phyloP scores from a whole-genome alignment of 805 yeast species.

The Candida nonsorbophila region DNA sequence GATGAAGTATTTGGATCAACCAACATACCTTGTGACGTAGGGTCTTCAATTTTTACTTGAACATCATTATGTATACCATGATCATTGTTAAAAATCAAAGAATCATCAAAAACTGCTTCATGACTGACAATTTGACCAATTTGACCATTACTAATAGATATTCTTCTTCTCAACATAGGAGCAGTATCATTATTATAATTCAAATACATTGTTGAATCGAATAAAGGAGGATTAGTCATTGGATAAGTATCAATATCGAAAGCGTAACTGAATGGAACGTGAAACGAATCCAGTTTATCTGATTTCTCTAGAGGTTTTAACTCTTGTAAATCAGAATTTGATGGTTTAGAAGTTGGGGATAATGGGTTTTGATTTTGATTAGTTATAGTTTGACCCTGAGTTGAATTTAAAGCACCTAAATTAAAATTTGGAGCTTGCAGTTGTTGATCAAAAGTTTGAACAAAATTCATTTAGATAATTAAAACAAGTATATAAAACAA shows the following conservation, averaged over 20 bases:
- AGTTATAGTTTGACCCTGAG: background rate
- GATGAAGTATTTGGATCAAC: no score
- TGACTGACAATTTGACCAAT: slow-evolving; percentile 65
- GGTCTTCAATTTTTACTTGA: no score
- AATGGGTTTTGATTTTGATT: background rate
- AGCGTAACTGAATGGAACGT: slow-evolving; percentile 23
- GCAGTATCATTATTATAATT: slow-evolving; percentile 27
- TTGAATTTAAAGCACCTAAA: no score
- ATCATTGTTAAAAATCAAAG: slow-evolving; percentile 7
- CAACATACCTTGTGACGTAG: no score
- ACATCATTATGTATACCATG: no score
- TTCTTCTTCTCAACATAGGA: slow-evolving; percentile 50
- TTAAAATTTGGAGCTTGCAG: no score
- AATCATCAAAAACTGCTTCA: slow-evolving; percentile 31
- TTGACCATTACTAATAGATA: slow-evolving; percentile 81
- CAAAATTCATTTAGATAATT: no score
- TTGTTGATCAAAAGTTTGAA: no score
- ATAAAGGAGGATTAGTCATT: slow-evolving; percentile 42
- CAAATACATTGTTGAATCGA: slow-evolving; percentile 37
- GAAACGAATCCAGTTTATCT: no score
- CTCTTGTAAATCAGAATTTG: background rate
- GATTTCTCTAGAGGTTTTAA: background rate
- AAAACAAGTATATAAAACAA: no score
- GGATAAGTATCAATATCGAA: slow-evolving; percentile 37
- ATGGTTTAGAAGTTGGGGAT: background rate